Percentiles rank a stretch among this genome's conserved stretches.
These are phyloP conservation scores for Talaromyces sp. DNA, from an alignment of 2,329 filamentous ascomycete species.

Conservation along the genomic window DNA sequence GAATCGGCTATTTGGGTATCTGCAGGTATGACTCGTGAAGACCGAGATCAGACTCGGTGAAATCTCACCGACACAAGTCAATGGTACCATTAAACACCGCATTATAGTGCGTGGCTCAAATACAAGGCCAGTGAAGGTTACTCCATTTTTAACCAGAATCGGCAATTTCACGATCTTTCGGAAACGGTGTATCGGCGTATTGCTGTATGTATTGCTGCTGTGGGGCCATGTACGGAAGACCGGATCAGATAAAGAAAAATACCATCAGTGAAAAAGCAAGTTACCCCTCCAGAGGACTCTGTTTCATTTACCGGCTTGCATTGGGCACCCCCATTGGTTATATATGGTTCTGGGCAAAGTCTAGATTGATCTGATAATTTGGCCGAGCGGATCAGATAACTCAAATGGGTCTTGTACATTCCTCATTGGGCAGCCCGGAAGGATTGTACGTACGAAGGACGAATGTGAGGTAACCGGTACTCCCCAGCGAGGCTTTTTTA, in stretches of 20 bases:
- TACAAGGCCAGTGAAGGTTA: neutral
- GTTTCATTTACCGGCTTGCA: neutral
- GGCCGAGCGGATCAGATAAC: slow-evolving; percentile 9
- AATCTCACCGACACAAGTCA: neutral
- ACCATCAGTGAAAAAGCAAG: neutral
- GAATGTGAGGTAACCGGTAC: neutral
- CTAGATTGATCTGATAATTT: slow-evolving; percentile 6
- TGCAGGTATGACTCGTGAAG: neutral
- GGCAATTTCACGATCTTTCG: neutral
- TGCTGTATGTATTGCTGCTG: neutral
- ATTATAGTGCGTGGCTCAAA: neutral
- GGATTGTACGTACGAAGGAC: too few relatives aligned
- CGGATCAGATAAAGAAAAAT: neutral
- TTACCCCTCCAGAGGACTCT: neutral
- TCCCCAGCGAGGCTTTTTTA: neutral
- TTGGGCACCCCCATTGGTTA: neutral
- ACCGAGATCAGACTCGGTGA: neutral
- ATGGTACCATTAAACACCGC: too few relatives aligned
- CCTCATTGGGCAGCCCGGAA: neutral
- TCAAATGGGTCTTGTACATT: neutral
- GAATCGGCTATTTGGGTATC: neutral
- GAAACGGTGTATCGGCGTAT: neutral
- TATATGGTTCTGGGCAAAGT: neutral
- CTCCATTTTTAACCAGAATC: neutral
- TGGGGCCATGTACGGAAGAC: neutral